Conservation (phyloP, 305 asterid genomes). For the Fraxinus xanthoxyloides region DNA sequence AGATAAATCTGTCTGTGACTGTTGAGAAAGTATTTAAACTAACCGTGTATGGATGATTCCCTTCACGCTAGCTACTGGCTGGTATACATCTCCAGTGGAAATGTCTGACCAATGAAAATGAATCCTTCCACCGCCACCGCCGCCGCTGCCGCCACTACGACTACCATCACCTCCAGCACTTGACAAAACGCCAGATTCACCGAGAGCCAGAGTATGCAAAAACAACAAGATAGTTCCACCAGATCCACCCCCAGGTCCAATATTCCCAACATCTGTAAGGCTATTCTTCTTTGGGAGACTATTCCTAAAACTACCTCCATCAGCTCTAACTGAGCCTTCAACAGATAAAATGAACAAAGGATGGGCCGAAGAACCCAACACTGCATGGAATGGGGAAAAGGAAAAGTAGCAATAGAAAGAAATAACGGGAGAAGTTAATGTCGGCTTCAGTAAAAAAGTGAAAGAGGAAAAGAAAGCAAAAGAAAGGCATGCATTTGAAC, state of each 20-base stretch:
- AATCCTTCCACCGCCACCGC: conserved; percentile 99
- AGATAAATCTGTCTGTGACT: conserved; percentile 16
- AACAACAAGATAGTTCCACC: conserved; percentile 93
- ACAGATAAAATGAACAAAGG: conserved; percentile 62
- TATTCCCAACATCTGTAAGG: conserved; percentile 20
- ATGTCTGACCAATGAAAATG: conserved; percentile 97
- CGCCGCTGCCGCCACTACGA: conserved; percentile 81
- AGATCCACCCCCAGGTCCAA: conserved; percentile 96
- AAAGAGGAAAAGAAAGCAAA: conserved; percentile 12
- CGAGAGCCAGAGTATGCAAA: conserved; percentile 58
- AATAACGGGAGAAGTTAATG: neutral
- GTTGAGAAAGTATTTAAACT: conserved; percentile 28
- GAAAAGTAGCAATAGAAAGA: conserved; percentile 19
- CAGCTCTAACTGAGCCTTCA: conserved; percentile 82
- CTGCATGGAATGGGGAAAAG: conserved; percentile 49
- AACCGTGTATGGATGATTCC: conserved; percentile 79
- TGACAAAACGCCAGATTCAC: conserved; percentile 63
- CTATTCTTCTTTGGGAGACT: conserved; percentile 31
- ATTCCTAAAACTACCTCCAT: conserved; percentile 61
- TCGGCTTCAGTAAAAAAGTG: neutral
- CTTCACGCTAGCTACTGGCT: conserved; percentile 79
- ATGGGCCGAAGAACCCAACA: conserved; percentile 85
- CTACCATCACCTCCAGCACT: conserved; percentile 89
- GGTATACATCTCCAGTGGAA: conserved; percentile 90
- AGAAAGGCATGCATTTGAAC: conserved; percentile 7